Percentiles rank a stretch among this genome's conserved stretches.
phyloP scores from a whole-genome alignment of 2,329 filamentous ascomycete genomes.

The Fusarium denticulatum region DNA sequence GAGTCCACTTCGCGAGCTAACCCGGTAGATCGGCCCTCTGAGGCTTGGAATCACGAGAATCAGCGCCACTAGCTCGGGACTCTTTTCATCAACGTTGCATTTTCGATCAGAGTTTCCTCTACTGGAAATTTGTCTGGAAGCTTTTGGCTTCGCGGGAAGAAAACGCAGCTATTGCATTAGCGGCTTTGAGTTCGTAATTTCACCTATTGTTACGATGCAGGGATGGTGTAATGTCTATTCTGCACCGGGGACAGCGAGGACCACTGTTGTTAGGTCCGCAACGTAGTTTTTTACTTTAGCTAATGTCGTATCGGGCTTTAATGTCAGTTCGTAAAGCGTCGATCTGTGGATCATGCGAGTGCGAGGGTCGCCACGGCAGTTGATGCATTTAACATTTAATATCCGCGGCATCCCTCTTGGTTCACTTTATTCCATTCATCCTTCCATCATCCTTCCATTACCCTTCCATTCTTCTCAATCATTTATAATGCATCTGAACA shows the following conservation, averaged over 20 bases:
- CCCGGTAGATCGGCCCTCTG: conserved; percentile 2
- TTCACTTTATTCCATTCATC: neutral
- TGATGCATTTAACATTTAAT: neutral
- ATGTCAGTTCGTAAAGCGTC: conserved; percentile 5
- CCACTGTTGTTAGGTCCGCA: neutral
- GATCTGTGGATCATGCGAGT: conserved; percentile 15
- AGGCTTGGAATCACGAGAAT: conserved; percentile 9
- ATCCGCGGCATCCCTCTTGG: neutral
- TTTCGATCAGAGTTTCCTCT: neutral
- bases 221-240: neutral
- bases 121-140: no score
- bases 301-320: conserved; percentile 3
- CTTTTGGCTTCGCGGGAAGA: no score
- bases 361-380: neutral
- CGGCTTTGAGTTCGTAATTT: neutral
- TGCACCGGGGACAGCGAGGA: neutral
- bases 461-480: neutral
- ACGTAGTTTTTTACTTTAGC: conserved; percentile 1
- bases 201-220: neutral
- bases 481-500: neutral
- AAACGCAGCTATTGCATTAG: neutral
- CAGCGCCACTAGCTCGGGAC: neutral
- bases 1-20: neutral
- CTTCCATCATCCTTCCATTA: neutral
- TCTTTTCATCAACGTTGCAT: conserved; percentile 7